Percentiles rank a stretch among this genome's conserved stretches.
These are phyloP conservation scores for Comarum palustre DNA, from an alignment of 306 rosid genomes.

Conservation along the genomic window DNA sequence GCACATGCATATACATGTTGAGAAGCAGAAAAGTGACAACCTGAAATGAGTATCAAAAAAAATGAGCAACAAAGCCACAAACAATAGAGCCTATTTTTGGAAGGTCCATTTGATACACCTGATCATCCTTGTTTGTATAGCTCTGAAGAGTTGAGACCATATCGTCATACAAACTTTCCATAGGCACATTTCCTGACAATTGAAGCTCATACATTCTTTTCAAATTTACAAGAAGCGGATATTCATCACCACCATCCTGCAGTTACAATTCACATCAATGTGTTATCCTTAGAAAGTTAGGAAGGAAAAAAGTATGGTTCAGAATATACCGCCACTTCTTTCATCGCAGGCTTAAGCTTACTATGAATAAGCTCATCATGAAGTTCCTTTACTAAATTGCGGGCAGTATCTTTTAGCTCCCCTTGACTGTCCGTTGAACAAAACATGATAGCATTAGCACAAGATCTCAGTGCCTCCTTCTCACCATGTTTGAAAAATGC, in stretches of 20 bases:
- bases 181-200: constrained; percentile 61
- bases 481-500: constrained; percentile 87
- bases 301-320: neutral
- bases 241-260: constrained; percentile 97
- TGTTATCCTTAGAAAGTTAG: neutral
- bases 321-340: constrained; percentile 73
- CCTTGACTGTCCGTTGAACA: constrained; percentile 82
- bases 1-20: constrained; percentile 67
- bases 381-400: constrained; percentile 68
- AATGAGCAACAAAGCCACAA: constrained; percentile 20
- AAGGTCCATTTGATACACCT: constrained; percentile 54
- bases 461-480: constrained; percentile 83
- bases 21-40: constrained; percentile 78
- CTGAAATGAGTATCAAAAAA: constrained; percentile 47
- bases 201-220: constrained; percentile 91
- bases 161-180: constrained; percentile 57
- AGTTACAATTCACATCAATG: constrained; percentile 28
- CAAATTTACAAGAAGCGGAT: constrained; percentile 90
- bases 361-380: constrained; percentile 59
- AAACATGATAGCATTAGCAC: constrained; percentile 66
- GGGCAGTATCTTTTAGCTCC: constrained; percentile 89
- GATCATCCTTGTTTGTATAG: constrained; percentile 65
- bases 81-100: constrained; percentile 7
- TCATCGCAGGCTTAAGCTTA: constrained; percentile 73
- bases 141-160: constrained; percentile 56